Evolutionary conservation across 2,329 filamentous ascomycete species (phyloP), one percentile per base, ranked within the genome.

Genomic region (Fusarium torulosum): DNA sequence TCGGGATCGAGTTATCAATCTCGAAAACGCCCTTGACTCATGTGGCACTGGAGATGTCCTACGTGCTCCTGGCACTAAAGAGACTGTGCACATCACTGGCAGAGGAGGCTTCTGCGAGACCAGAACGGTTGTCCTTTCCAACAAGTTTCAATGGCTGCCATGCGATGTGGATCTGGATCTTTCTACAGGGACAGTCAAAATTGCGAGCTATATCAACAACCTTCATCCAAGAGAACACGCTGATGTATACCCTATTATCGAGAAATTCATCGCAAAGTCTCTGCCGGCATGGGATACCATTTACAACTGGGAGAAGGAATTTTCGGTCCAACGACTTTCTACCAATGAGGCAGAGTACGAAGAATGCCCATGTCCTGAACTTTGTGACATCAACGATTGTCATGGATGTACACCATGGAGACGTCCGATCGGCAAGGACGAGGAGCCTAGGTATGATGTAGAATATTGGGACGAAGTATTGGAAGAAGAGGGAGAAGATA

Each of bases 181-280:
- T 10, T 17, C 17, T 9, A 40, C 40, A 2, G 46, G 21, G 1
- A 9, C 21, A 6, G 15, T 25, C 8, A 17, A 27, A 3, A 59
- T 61, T 7, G 14, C 13, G 7, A 59, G 54, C 7, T 61, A 61
- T 15, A 53, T 61, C 33, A 61, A 61, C 19, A 61, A 59, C 19
- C 46, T 61, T 3, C 58, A 61, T 7, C 58, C 58, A 17, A n/a
- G 15, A 5, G 1, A 46, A 11, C 54, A 61, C 6, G 45, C 35
- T 0, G 20, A 4, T 3, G 7, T 61, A 1, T 61, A 59, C 7
- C 19, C 15, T 0, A 20, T 59, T 10, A 53, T 61, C 1, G 58
- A 61, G 5, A n/a, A 4, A 2, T 13, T 61, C 4, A 59, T 61
- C 5, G 15, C n/a, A 2, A 46, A 7, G 1, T 59, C 54, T 8